phyloP scores from a whole-genome alignment of 371 early-diverging fungal species.

The Saksenaea oblongispora region DNA sequence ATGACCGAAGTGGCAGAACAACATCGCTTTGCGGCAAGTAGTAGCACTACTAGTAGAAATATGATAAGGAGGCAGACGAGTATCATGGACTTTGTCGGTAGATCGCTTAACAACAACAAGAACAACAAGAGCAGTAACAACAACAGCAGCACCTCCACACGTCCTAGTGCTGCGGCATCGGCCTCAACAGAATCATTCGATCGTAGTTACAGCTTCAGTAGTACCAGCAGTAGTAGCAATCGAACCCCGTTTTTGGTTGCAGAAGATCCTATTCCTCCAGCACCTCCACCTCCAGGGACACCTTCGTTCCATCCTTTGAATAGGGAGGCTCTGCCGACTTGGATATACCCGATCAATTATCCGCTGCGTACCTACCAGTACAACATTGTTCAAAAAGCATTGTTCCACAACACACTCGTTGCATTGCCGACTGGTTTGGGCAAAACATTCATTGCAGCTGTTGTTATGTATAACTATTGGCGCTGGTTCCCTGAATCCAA shows the following conservation, averaged over 20 bases:
- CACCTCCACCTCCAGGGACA: slow-evolving; percentile 23
- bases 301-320: slow-evolving; percentile 53
- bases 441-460: slow-evolving; percentile 96
- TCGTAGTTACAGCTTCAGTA: no score
- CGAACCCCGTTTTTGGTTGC: background rate
- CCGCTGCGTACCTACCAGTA: slow-evolving; percentile 86
- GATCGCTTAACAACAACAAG: background rate
- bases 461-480: slow-evolving; percentile 92
- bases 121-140: no score
- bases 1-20: slow-evolving; percentile 18
- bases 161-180: slow-evolving; percentile 3
- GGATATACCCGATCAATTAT: slow-evolving; percentile 84
- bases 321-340: slow-evolving; percentile 57
- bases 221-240: background rate
- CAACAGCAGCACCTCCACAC: no score
- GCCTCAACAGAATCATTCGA: background rate
- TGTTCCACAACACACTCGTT: slow-evolving; percentile 88
- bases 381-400: slow-evolving; percentile 78
- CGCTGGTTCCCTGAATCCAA: slow-evolving; percentile 93
- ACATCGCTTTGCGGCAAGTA: background rate
- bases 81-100: background rate
- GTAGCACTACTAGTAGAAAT: background rate
- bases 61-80: background rate
- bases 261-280: slow-evolving; percentile 17
- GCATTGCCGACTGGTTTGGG: slow-evolving; percentile 91